Evolutionary conservation across 805 yeast species (phyloP).

Genomic region (Cyberlindnera saturnus): DNA sequence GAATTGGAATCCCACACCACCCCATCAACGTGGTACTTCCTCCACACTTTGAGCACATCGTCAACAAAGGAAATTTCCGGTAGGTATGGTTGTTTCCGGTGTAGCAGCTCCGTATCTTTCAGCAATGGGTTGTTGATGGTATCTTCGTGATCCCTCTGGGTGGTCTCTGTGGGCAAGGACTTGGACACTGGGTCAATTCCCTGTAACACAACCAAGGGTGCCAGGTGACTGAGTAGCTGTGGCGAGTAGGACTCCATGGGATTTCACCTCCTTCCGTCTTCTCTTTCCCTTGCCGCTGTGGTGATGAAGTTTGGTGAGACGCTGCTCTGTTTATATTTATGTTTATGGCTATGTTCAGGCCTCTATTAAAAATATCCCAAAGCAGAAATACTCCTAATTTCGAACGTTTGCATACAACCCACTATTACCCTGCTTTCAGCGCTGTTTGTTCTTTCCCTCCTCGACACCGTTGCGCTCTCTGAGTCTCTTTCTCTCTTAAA

Average conservation of each 20-base stretch:
- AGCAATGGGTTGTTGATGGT: slow-evolving; percentile 2
- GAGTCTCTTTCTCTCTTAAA: too few relatives aligned
- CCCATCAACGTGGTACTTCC: slow-evolving; percentile 25
- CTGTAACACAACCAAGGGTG: slow-evolving; percentile 37
- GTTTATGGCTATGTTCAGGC: too few relatives aligned
- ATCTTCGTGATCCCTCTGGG: background rate
- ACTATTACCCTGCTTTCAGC: background rate
- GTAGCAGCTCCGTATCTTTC: slow-evolving; percentile 4
- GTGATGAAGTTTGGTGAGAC: too few relatives aligned
- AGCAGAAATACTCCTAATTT: too few relatives aligned
- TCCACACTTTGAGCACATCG: slow-evolving; percentile 25
- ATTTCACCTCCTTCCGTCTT: background rate
- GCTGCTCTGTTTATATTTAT: too few relatives aligned
- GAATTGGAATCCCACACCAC: slow-evolving; percentile 23
- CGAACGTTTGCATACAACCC: too few relatives aligned
- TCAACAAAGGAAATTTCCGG: slow-evolving; percentile 7
- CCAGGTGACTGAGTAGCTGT: slow-evolving; percentile 27
- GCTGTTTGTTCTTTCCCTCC: background rate
- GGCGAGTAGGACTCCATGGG: slow-evolving; percentile 35
- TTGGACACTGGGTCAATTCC: slow-evolving; percentile 28
- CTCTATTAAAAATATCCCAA: too few relatives aligned
- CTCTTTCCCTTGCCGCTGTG: background rate
- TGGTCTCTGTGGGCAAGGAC: slow-evolving; percentile 7
- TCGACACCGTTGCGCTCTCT: background rate
- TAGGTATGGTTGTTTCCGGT: slow-evolving; percentile 8